Evolutionary conservation across 805 yeast genomes (phyloP).

Genomic region (Myxozyma mucilagina): DNA sequence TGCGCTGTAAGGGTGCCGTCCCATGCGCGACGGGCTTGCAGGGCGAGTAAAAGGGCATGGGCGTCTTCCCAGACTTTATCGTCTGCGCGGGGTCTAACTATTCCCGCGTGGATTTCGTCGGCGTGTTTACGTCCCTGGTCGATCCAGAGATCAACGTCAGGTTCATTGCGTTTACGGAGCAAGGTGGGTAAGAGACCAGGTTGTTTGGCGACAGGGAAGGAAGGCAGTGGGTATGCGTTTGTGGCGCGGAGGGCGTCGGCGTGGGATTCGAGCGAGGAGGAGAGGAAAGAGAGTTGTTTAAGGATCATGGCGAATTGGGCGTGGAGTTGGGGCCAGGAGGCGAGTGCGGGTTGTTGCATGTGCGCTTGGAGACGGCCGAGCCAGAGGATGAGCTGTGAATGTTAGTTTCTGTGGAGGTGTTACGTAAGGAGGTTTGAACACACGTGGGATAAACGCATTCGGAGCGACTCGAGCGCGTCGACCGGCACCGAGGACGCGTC

Average conservation of each 20-base stretch:
- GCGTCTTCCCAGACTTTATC: slow-evolving; percentile 73
- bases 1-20: slow-evolving; percentile 59
- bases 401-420: background rate
- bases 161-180: slow-evolving; percentile 80
- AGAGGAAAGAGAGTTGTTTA: slow-evolving; percentile 79
- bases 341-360: slow-evolving; percentile 40
- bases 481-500: slow-evolving; percentile 53
- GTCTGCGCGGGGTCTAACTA: slow-evolving; percentile 39
- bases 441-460: slow-evolving; percentile 61
- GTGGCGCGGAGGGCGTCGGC: slow-evolving; percentile 61
- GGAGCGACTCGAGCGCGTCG: slow-evolving; percentile 59
- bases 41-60: slow-evolving; percentile 51
- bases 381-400: slow-evolving; percentile 17
- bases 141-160: slow-evolving; percentile 90
- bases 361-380: slow-evolving; percentile 23
- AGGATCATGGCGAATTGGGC: slow-evolving; percentile 80
- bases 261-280: slow-evolving; percentile 63
- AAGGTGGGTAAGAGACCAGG: slow-evolving; percentile 81
- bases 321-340: slow-evolving; percentile 68
- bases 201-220: slow-evolving; percentile 82
- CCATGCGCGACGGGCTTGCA: slow-evolving; percentile 58
- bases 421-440: background rate
- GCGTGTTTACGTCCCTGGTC: slow-evolving; percentile 35
- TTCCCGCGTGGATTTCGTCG: background rate
- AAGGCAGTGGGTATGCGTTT: slow-evolving; percentile 79